Evolutionary conservation across 805 yeast species (phyloP), one percentile per base, ranked within the genome.

Genomic region (Yarrowia sp.): DNA sequence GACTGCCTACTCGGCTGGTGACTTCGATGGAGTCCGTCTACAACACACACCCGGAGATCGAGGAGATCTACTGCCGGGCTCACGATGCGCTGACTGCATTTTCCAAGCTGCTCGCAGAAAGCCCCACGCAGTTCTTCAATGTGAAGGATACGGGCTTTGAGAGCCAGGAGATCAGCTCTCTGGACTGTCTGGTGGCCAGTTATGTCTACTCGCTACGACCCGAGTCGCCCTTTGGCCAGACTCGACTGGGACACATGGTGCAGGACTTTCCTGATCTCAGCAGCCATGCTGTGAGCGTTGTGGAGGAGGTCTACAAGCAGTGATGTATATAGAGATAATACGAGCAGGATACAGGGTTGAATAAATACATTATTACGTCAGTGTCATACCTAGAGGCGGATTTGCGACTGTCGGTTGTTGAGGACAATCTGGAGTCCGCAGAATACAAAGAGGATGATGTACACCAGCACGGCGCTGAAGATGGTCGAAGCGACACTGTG

Each of bases 381-480:
- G 38, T 21, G 55, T 47, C 36, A 19, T 10, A 14, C 14, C 44
- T 66, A 76, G 47, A 85, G 70, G 61, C 81, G 85, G 66, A 90
- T 87, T 66, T 90, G 78, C 60, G 81, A 80, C 70, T 86, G 86
- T 72, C 85, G 85, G 67, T 79, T 82, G 70, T 71, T 85, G 78
- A 67, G 86, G 68, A 81, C 75, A 19, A 90, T 83, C 74, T 93
- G 98, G 67, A 84, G 84, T 4, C 97, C 98, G 74, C 98, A 93
- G 76, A 92, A 93, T 31, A 86, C 77, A 69, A 94, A 87, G 80
- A 91, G 90, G 31, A 78, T 80, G 62, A 84, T 74, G 73, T 93
- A 93, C 10, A 93, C 91, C 63, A 87, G 72, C 8, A 92, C 97
- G 24, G 98, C 97, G 56, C 91, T 86, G 76, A 87, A 87, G 24